phyloP scores from a whole-genome alignment of 148 eudicot genomes.

The Chenopodium suecicum region DNA sequence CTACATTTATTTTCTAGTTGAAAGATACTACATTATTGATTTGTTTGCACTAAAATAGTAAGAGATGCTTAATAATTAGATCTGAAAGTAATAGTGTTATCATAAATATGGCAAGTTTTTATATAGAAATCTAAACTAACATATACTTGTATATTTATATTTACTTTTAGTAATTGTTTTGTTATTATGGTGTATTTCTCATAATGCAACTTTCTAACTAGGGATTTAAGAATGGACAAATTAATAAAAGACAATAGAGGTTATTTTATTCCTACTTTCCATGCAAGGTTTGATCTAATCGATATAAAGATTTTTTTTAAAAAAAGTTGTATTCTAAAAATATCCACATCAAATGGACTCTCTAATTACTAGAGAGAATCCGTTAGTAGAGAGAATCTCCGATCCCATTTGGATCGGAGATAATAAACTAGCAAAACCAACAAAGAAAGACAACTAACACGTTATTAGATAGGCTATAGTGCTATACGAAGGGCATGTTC shows the following conservation, averaged over 20 bases:
- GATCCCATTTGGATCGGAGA: no score
- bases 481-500: neutral
- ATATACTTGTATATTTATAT: neutral
- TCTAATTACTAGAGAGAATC: no score
- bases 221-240: constrained; percentile 2
- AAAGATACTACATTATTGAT: neutral
- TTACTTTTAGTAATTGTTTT: neutral
- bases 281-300: neutral
- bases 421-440: neutral
- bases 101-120: neutral
- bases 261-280: neutral
- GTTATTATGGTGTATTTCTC: neutral
- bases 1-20: neutral
- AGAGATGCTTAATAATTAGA: neutral
- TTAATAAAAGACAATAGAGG: no score
- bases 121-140: neutral
- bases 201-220: constrained; percentile 6
- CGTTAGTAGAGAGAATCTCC: no score
- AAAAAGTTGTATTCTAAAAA: neutral
- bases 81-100: neutral
- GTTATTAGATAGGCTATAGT: no score
- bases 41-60: neutral
- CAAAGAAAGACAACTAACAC: neutral
- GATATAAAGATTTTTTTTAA: no score
- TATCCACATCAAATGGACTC: no score